Conservation (phyloP, 257 asterid species). For the Haberlea rhodopensis region DNA sequence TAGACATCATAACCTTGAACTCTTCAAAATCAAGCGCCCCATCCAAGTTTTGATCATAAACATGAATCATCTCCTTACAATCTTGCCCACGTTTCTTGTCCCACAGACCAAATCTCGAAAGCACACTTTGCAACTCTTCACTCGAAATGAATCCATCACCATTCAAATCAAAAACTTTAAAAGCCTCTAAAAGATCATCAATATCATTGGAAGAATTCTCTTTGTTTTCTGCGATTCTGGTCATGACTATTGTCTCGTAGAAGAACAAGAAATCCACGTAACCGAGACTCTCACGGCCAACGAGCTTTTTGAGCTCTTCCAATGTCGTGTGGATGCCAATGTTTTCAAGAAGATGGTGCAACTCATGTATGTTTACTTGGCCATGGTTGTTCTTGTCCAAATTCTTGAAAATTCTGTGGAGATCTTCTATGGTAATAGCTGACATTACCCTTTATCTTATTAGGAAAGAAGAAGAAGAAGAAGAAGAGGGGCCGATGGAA, state of each 20-base stretch:
- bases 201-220: background rate
- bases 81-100: constrained; percentile 26
- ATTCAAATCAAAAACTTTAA: constrained; percentile 53
- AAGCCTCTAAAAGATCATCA: constrained; percentile 50
- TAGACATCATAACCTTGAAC: constrained; percentile 71
- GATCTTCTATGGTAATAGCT: constrained; percentile 35
- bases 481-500: background rate
- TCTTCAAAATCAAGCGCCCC: constrained; percentile 67
- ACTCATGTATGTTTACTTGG: constrained; percentile 42
- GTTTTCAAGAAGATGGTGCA: constrained; percentile 39
- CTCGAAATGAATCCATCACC: constrained; percentile 57
- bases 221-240: constrained; percentile 13
- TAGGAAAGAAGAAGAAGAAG: constrained; percentile 16
- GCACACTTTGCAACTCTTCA: constrained; percentile 51
- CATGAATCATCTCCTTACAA: constrained; percentile 45
- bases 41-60: constrained; percentile 57
- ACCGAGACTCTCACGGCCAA: constrained; percentile 40
- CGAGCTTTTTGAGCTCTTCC: constrained; percentile 54
- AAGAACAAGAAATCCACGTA: constrained; percentile 51
- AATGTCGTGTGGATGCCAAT: constrained; percentile 36
- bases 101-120: constrained; percentile 48
- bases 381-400: constrained; percentile 52
- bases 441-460: constrained; percentile 26
- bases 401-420: constrained; percentile 57
- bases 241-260: constrained; percentile 41